These are phyloP conservation scores for Whalleya microplaca DNA, from an alignment of 2,329 filamentous ascomycete species.

Conservation along the genomic window DNA sequence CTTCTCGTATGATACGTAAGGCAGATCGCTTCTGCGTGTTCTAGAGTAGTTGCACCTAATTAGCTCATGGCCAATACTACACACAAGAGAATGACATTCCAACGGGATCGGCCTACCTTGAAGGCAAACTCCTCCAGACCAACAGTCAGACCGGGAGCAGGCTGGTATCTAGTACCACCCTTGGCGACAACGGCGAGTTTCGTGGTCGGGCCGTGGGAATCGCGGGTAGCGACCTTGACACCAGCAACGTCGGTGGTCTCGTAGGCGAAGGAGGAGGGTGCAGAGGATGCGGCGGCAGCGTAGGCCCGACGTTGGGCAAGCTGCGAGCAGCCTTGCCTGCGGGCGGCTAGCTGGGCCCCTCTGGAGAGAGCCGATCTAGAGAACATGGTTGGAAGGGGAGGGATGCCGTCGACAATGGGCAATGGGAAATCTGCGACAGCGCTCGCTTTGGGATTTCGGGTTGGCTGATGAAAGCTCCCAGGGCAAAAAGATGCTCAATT, in stretches of 20 bases:
- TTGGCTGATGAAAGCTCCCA: conserved; percentile 28
- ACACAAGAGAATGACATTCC: conserved; percentile 5
- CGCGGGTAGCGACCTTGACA: conserved; percentile 90
- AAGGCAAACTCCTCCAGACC: conserved; percentile 95
- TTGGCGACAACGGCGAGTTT: conserved; percentile 91
- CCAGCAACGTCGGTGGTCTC: conserved; percentile 84
- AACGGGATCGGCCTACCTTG: conserved; percentile 66
- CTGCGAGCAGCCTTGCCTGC: conserved; percentile 61
- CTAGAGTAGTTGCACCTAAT: conserved; percentile 54
- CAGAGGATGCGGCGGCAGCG: conserved; percentile 59
- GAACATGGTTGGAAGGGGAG: conserved; percentile 61
- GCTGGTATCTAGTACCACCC: conserved; percentile 92
- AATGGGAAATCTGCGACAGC: conserved; percentile 41
- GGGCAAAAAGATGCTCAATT: conserved; percentile 40
- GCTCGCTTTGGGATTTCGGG: conserved; percentile 27
- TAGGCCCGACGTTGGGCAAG: conserved; percentile 55
- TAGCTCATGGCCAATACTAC: conserved; percentile 49
- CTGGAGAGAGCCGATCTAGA: conserved; percentile 63
- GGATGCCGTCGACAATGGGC: conserved; percentile 60
- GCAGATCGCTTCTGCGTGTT: conserved; percentile 87
- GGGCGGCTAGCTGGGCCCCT: conserved; percentile 61
- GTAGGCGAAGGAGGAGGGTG: conserved; percentile 76
- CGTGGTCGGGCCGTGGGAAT: conserved; percentile 84
- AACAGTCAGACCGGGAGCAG: conserved; percentile 84
- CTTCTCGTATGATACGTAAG: conserved; percentile 90